Conservation (phyloP, 495 filamentous ascomycete genomes). For the Xylaria castorea region DNA sequence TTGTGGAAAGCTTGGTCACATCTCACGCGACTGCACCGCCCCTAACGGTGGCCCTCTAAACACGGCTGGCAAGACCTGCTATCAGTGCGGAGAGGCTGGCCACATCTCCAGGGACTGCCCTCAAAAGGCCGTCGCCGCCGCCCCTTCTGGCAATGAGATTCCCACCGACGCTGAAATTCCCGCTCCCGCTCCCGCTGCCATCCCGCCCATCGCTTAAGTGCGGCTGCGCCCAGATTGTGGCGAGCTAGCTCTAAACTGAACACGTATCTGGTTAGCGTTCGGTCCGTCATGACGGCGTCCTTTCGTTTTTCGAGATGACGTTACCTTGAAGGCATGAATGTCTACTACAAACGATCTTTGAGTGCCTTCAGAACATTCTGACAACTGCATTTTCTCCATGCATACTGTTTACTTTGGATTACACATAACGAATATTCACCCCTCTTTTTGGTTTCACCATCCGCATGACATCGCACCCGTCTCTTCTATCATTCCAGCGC, state of each 20-base stretch:
- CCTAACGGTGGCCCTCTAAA: slow-evolving; percentile 96
- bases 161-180: slow-evolving; percentile 45
- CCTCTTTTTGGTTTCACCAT: slow-evolving; percentile 15
- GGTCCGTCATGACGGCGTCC: neutral
- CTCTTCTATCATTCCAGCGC: slow-evolving; percentile 14
- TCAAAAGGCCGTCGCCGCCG: slow-evolving; percentile 56
- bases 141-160: slow-evolving; percentile 54
- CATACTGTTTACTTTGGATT: slow-evolving; percentile 9
- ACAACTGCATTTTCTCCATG: slow-evolving; percentile 12
- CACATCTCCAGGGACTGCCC: slow-evolving; percentile 97
- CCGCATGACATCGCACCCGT: slow-evolving; percentile 13
- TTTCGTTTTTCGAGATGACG: slow-evolving; percentile 2
- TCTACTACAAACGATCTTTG: neutral
- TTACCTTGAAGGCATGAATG: neutral
- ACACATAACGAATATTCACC: neutral
- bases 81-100: slow-evolving; percentile 92
- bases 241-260: neutral
- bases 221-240: neutral
- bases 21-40: slow-evolving; percentile 95
- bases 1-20: slow-evolving; percentile 97
- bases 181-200: slow-evolving; percentile 37
- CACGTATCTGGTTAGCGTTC: slow-evolving; percentile 8
- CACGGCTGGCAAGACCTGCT: slow-evolving; percentile 97
- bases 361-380: neutral
- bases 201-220: slow-evolving; percentile 46